Conservation (phyloP, 331 rosid species). For the Quercus lobata region DNA sequence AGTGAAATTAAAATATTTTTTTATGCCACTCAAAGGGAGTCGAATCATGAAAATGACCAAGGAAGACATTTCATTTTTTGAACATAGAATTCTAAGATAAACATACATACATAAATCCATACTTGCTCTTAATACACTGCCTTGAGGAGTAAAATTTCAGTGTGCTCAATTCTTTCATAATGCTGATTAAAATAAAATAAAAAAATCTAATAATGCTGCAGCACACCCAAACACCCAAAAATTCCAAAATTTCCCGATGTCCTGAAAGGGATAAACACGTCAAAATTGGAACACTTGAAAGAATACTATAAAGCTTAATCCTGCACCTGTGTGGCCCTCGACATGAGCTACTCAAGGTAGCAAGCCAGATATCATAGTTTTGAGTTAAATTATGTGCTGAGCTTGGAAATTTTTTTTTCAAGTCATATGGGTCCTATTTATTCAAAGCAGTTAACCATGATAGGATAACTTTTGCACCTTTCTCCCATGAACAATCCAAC, state of each 20-base stretch:
- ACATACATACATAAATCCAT: too few relatives aligned
- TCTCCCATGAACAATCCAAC: conserved; percentile 78
- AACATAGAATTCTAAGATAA: too few relatives aligned
- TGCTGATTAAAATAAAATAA: too few relatives aligned
- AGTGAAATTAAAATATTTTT: too few relatives aligned
- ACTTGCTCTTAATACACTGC: too few relatives aligned
- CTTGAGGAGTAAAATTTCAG: too few relatives aligned
- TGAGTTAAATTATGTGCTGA: neutral
- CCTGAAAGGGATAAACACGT: neutral
- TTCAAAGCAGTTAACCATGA: conserved; percentile 58
- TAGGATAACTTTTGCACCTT: conserved; percentile 61
- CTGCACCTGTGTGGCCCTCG: neutral
- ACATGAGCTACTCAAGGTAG: neutral
- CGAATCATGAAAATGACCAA: too few relatives aligned
- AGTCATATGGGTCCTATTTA: conserved; percentile 10
- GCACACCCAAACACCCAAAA: neutral
- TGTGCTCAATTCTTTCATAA: too few relatives aligned
- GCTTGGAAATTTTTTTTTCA: neutral
- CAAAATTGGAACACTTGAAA: neutral
- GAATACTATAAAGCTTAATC: neutral
- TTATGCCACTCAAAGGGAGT: too few relatives aligned
- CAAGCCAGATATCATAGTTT: neutral
- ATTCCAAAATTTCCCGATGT: neutral
- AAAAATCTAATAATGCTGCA: neutral
- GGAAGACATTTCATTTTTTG: too few relatives aligned